These are phyloP conservation scores for Chamaecyparis obtusa DNA, from an alignment of 75 land plant species.

Conservation along the genomic window DNA sequence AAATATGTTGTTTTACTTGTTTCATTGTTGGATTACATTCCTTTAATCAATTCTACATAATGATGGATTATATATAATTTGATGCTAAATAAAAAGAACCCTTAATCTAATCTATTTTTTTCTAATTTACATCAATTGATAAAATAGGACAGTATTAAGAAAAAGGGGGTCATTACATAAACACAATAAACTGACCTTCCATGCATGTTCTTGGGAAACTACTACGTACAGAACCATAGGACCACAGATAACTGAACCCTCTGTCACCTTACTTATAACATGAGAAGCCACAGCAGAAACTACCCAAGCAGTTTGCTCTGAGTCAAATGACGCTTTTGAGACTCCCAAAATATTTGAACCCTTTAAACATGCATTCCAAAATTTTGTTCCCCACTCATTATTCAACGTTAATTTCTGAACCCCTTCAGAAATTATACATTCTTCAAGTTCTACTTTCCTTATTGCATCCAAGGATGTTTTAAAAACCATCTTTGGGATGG, in stretches of 20 bases:
- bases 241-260: slow-evolving; percentile 21
- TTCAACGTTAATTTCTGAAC: slow-evolving; percentile 25
- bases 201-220: slow-evolving; percentile 66
- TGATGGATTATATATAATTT: too few species aligned
- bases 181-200: slow-evolving; percentile 38
- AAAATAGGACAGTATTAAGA: too few species aligned
- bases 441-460: slow-evolving; percentile 29
- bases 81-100: too few species aligned
- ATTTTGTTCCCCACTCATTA: slow-evolving; percentile 50
- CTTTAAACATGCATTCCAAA: slow-evolving; percentile 54
- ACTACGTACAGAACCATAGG: slow-evolving; percentile 73
- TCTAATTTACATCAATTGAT: too few species aligned
- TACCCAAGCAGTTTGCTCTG: slow-evolving; percentile 63
- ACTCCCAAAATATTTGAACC: slow-evolving; percentile 58
- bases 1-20: too few species aligned
- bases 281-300: slow-evolving; percentile 54
- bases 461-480: slow-evolving; percentile 46
- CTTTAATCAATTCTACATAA: too few species aligned
- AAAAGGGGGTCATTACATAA: too few species aligned
- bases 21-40: too few species aligned
- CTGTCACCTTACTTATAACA: slow-evolving; percentile 40
- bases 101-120: too few species aligned
- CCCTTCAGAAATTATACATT: slow-evolving; percentile 4
- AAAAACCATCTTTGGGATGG: slow-evolving; percentile 44
- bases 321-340: slow-evolving; percentile 28